A percentile compares a stretch with the other conserved stretches of the same genome.
Conservation (phyloP, 768 basidiomycete genomes). For the Calocybe cyanea region DNA sequence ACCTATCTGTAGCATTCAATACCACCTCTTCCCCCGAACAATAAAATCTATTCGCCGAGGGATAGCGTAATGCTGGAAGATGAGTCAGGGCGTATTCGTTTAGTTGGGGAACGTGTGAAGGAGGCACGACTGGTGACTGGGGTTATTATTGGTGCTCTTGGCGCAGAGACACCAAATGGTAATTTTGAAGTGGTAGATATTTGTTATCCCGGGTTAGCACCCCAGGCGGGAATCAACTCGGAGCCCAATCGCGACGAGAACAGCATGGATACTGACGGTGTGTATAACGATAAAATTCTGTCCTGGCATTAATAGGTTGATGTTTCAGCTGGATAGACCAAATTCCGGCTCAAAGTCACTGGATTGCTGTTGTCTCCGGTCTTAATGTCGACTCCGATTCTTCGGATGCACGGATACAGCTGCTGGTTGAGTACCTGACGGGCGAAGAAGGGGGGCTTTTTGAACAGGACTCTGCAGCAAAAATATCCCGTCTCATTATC, state of each 20-base stretch:
- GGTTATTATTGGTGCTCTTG: constrained; percentile 84
- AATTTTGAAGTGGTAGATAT: constrained; percentile 93
- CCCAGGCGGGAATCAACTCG: constrained; percentile 39
- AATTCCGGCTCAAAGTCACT: constrained; percentile 51
- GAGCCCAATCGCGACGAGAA: constrained; percentile 22
- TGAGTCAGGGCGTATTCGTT: constrained; percentile 86
- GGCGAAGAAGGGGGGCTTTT: constrained; percentile 75
- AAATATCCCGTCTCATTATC: constrained; percentile 81
- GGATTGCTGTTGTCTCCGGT: constrained; percentile 85
- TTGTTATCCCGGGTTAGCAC: constrained; percentile 81
- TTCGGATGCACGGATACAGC: constrained; percentile 70
- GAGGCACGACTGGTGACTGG: constrained; percentile 79
- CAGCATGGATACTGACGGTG: constrained; percentile 71
- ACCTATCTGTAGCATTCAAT: constrained; percentile 68
- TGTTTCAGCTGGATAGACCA: constrained; percentile 4
- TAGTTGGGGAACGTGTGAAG: constrained; percentile 73
- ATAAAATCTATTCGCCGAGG: constrained; percentile 71
- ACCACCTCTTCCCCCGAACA: constrained; percentile 71
- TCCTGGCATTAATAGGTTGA: background rate
- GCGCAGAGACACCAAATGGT: constrained; percentile 83
- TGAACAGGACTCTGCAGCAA: constrained; percentile 61
- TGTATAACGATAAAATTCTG: constrained; percentile 18
- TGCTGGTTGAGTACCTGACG: constrained; percentile 86
- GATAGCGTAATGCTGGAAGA: constrained; percentile 93
- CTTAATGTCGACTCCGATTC: constrained; percentile 69